phyloP scores from a whole-genome alignment of 2,329 filamentous ascomycete genomes.

The Geosmithia putterillii region DNA sequence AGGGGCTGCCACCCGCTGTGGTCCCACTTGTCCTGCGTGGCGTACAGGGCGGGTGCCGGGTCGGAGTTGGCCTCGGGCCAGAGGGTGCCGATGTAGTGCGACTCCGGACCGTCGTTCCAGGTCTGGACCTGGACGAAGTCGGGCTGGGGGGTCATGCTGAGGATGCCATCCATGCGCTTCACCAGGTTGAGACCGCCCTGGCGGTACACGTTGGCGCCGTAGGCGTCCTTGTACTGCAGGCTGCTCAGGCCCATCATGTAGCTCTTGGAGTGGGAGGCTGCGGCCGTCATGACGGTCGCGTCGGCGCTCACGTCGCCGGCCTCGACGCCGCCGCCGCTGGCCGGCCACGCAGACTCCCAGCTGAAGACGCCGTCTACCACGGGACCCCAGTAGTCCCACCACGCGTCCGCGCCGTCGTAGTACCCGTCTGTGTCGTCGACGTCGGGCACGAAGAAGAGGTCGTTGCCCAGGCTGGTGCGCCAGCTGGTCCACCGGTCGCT shows the following conservation, averaged over 20 bases:
- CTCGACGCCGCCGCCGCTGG: background rate
- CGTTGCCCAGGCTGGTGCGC: background rate
- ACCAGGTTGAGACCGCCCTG: conserved; percentile 6
- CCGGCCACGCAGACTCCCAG: conserved; percentile 7
- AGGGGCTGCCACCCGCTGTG: conserved; percentile 7
- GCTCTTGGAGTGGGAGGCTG: background rate
- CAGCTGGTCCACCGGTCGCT: conserved; percentile 1
- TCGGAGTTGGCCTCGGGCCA: conserved; percentile 2
- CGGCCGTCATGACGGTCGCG: background rate
- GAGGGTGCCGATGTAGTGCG: conserved; percentile 8
- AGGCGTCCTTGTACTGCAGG: conserved; percentile 6
- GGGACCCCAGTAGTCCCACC: conserved; percentile 3
- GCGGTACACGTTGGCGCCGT: conserved; percentile 5
- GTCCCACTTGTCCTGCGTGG: conserved; percentile 3
- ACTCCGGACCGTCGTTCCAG: conserved; percentile 9
- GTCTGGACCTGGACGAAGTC: conserved; percentile 3
- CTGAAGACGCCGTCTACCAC: conserved; percentile 6
- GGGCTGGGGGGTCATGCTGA: conserved; percentile 1
- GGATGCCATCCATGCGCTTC: conserved; percentile 5
- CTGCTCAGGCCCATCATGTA: conserved; percentile 6
- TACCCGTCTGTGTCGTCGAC: conserved; percentile 3
- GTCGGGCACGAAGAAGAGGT: conserved; percentile 6
- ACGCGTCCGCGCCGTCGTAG: conserved; percentile 1
- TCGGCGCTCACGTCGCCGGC: background rate
- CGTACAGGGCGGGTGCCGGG: conserved; percentile 4